Percentiles rank a stretch among this genome's conserved stretches.
These are phyloP conservation scores for Boletus rubescentipes DNA, from an alignment of 768 basidiomycete species.

Conservation along the genomic window DNA sequence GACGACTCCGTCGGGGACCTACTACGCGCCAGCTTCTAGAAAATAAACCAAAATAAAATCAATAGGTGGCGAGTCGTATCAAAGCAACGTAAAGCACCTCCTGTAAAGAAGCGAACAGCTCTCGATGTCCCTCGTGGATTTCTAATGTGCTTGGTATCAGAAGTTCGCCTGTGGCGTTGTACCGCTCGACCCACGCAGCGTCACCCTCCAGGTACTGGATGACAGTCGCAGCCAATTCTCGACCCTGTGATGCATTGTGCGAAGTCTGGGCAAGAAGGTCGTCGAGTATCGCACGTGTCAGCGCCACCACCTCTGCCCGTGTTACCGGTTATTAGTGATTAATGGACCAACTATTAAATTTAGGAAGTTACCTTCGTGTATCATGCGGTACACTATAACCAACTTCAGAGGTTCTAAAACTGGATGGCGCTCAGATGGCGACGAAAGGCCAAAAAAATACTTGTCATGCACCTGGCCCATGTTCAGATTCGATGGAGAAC, in stretches of 20 bases:
- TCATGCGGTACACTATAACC: conserved; percentile 70
- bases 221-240: conserved; percentile 45
- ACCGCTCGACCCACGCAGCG: conserved; percentile 66
- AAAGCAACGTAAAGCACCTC: conserved; percentile 29
- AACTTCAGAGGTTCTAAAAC: conserved; percentile 64
- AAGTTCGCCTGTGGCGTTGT: conserved; percentile 70
- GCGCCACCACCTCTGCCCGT: conserved; percentile 60
- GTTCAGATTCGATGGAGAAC: conserved; percentile 69
- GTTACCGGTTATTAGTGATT: conserved; percentile 5
- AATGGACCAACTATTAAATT: neutral
- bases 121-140: conserved; percentile 30
- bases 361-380: conserved; percentile 68
- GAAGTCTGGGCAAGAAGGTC: conserved; percentile 39
- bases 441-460: conserved; percentile 4
- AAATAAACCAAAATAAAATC: conserved; percentile 26
- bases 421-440: conserved; percentile 27
- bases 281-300: conserved; percentile 53
- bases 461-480: conserved; percentile 52
- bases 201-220: conserved; percentile 62
- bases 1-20: conserved; percentile 36
- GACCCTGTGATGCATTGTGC: conserved; percentile 37
- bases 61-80: conserved; percentile 27
- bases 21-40: conserved; percentile 39
- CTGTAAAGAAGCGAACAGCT: conserved; percentile 26
- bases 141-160: conserved; percentile 44